Base-by-base conservation (phyloP, 345 rosid genomes). In the Geranium rotundifolium region DNA sequence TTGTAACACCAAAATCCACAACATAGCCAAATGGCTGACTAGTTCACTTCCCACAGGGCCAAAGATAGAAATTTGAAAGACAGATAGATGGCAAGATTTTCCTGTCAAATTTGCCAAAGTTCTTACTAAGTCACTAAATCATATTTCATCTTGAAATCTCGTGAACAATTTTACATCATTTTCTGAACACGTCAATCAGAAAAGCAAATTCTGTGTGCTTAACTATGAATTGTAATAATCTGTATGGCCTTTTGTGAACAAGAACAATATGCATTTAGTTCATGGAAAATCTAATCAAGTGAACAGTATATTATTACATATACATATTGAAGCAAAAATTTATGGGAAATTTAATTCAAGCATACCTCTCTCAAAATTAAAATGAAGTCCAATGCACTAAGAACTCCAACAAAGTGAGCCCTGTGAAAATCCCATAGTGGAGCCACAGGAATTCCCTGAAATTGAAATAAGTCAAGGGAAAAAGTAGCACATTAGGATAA, bases 381-480 rank as follows among this genome's bases (percentile, higher is more conserved):
- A 69, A 87, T 84, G 64, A 87, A 87, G 67, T 87, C 95, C 57
- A 65, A 70, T 17, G 82, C 90, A 65, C 84, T 81, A 52, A 87
- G 80, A 67, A 87, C 90, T 46, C 95, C 95, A 69, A 87, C 82
- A 69, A 87, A 84, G 65, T 72, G 84, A 69, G 84, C 86, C 79
- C 73, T 78, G 63, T 54, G 59, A 34, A 75, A 78, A 70, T 87
- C 95, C 95, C 90, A 87, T 6, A 87, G 86, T 61, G 95, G 90
- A 77, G 90, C 95, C 63, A 74, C 49, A 27, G 86, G 79, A 23
- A 87, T 80, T 58, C 80, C 90, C 95, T 87, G 77, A 41, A 76
- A 79, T 73, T 12, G 41, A 73, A 60, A 71, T 67, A 49, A 59
- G 66, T 71, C 60, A 73, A 72, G 54, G 6, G 27, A 54, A 46